Conservation (phyloP, 208 protist species). For the Trichomonas tenax region DNA sequence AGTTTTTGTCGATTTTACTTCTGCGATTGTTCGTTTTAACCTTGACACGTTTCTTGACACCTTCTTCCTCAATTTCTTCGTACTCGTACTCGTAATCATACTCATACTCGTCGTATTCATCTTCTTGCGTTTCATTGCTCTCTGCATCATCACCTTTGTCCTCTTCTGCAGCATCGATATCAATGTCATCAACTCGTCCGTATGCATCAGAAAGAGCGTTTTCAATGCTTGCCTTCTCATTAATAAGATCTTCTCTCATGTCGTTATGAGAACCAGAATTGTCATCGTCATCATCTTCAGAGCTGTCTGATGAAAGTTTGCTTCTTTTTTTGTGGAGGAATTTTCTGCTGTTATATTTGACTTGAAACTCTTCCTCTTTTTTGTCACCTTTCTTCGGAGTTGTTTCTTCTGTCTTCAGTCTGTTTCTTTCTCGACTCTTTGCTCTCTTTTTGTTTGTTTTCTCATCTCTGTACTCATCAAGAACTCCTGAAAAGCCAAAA, state of each 20-base stretch:
- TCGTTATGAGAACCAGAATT: background rate
- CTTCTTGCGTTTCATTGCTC: background rate
- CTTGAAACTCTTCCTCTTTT: background rate
- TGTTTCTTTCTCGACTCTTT: background rate
- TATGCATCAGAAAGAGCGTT: background rate
- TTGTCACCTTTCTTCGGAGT: background rate
- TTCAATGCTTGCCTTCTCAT: background rate
- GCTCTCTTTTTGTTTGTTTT: background rate
- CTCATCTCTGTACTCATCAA: background rate
- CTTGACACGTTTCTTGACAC: background rate
- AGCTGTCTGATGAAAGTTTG: background rate
- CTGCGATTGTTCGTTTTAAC: background rate
- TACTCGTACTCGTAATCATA: background rate
- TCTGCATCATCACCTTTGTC: background rate
- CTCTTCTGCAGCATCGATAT: background rate
- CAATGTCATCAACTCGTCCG: background rate
- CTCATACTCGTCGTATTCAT: background rate
- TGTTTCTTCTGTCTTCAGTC: background rate
- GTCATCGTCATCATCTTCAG: background rate
- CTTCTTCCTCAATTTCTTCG: background rate
- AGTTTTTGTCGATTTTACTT: background rate
- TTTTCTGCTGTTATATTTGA: background rate
- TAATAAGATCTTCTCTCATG: background rate
- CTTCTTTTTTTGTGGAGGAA: background rate
- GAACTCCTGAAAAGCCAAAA: background rate